Base-by-base conservation (phyloP, 116 monocot genomes). In the Dioscorea cayenensis region DNA sequence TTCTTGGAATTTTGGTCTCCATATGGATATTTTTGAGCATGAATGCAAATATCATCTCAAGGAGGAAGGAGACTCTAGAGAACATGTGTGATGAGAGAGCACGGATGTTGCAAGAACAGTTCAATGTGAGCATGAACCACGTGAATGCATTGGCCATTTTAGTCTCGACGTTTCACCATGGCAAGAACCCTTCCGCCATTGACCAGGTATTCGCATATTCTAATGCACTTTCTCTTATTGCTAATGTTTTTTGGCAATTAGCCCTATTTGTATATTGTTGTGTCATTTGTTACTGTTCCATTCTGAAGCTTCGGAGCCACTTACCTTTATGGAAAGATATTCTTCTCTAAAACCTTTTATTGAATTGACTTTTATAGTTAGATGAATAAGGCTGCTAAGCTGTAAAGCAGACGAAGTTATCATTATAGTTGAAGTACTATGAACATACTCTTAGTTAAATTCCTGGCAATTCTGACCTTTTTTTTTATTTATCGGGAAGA, bases 21-120 rank as follows among this genome's bases (percentile, higher is more conserved):
- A 27, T 85, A 17, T 89, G 91, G 84, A 83, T 91, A 70, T 91
- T 83, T 73, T 86, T 84, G 38, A 83, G 75, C 77, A 95, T 91
- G 89, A 79, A 79, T 51, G 89, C 86, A 28, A 68, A 83, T 68
- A 79, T 84, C 63, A 76, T 81, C 27, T 78, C 72, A 36, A 91
- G 95, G 71, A 86, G 84, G 67, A 89, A 67, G 67, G 95, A 95
- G 59, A 91, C 77, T 66, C 86, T 95, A 60, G 74, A 73, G 36
- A 95, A 77, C 66, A 91, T 91, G 95, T 95, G 95, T 52, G 95
- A 95, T 49, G 95, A 95, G 72, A 90, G 95, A 88, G 95, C 95
- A 73, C 82, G 95, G 11, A 89, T 95, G 91, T 72, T 95, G 36
- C 95, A 95, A 65, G 95, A 95, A 81, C 95, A 95, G 55, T 95